Evolutionary conservation across 768 basidiomycete genomes (phyloP), one percentile per base, ranked within the genome.

Genomic region (Nidularia pulvinata): DNA sequence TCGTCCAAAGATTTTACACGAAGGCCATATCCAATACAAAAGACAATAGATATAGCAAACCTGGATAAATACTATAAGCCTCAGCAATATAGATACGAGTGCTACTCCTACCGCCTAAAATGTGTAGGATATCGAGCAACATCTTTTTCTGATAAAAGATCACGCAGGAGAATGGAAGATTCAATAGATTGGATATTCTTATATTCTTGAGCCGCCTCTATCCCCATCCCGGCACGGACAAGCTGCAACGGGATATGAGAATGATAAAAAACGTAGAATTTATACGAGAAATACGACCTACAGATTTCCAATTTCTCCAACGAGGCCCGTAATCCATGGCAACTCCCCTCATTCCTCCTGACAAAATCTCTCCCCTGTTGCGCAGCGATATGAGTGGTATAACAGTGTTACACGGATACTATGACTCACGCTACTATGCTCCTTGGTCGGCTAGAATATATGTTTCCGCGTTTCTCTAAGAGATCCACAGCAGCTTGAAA

Each of bases 261-360:
- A 56, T 13, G 49, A 48, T 19, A 55, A 43, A 44, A 53, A 54
- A 13, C 49, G 53, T 14, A 37, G 53, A 22, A 42, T 52, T 25
- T 1, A 19, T 6, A 46, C 2, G 16, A 25, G 35, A 37, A 25
- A 19, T 11, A 13, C 3, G 4, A 58, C 67, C 51, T 37, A 70
- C 70, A 34, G 66, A 61, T 61, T 66, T 60, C 69, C 69, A 72
- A 30, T 63, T 65, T 14, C 68, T 62, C 64, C 69, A 72, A 19
- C 62, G 54, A 47, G 60, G 59, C 10, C 67, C 67, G 49, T 69
- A 67, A 0, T 67, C 65, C 67, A 71, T 69, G 7, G 59, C 62
- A 13, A 69, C 58, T 0, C 69, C 71, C 48, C 69, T 54, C 68
- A 71, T 66, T 2, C 66, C 65, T 3, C 63, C 64, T 9, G 68